Conservation (phyloP, 225 moss, liverwort and hornwort species). For the Neckera pumila region DNA sequence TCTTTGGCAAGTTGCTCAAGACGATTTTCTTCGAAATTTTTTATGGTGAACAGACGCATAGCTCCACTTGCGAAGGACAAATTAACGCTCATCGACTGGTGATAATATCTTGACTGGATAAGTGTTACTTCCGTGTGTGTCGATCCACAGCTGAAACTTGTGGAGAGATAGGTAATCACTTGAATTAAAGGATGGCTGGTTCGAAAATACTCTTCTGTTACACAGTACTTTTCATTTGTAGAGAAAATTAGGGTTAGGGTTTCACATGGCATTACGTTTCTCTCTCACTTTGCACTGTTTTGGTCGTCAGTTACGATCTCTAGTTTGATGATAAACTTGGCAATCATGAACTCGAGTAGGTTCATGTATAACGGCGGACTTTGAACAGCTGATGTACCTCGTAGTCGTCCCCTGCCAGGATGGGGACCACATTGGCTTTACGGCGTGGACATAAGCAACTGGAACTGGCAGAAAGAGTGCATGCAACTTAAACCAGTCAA, state of each 20-base stretch:
- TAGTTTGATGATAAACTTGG: background rate
- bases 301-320: background rate
- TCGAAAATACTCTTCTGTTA: background rate
- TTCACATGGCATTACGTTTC: background rate
- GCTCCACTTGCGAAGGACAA: background rate
- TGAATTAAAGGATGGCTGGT: background rate
- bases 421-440: background rate
- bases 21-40: background rate
- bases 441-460: background rate
- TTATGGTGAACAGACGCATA: background rate
- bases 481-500: background rate
- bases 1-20: background rate
- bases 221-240: background rate
- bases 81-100: background rate
- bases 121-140: background rate
- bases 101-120: background rate
- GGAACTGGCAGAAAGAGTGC: background rate
- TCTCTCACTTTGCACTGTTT: background rate
- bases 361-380: background rate
- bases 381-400: background rate
- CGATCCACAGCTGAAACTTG: background rate
- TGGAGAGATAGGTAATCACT: background rate
- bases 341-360: background rate
- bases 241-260: background rate
- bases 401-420: background rate